phyloP scores from a whole-genome alignment of 345 rosid species.

The Physaria fendleri region DNA sequence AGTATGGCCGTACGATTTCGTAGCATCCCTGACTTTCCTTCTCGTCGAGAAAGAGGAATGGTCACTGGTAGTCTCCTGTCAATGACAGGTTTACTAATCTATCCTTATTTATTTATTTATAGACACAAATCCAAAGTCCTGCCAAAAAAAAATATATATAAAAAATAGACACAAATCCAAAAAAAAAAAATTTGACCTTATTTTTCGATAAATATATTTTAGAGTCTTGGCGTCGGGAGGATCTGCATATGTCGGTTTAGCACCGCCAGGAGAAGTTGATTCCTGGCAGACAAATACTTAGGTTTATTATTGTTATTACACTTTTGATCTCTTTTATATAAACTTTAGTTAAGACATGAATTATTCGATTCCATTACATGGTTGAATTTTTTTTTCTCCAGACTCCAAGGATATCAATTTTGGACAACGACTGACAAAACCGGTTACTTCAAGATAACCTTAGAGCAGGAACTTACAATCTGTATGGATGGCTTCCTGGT shows the following conservation, averaged over 20 bases:
- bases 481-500: constrained; percentile 79
- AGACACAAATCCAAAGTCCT: not conserved
- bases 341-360: not conserved
- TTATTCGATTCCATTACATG: not conserved
- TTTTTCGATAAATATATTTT: not conserved
- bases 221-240: constrained; percentile 31
- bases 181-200: no score
- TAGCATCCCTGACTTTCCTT: constrained; percentile 40
- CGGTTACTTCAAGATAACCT: constrained; percentile 57
- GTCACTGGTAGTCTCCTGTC: constrained; percentile 38
- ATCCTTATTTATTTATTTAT: not conserved
- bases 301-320: constrained; percentile 31
- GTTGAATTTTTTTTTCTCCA: not conserved
- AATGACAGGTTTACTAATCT: constrained; percentile 36
- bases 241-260: constrained; percentile 78
- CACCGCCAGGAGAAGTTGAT: constrained; percentile 63
- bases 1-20: constrained; percentile 75
- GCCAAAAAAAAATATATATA: no score
- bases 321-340: not conserved
- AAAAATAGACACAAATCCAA: not conserved
- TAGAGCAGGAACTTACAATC: constrained; percentile 53
- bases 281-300: constrained; percentile 81
- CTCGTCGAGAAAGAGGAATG: constrained; percentile 37
- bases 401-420: constrained; percentile 70
- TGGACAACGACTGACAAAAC: constrained; percentile 52